These are phyloP conservation scores for Pyrrhoderma lamaoense DNA, from an alignment of 1,284 basidiomycete genomes.

Conservation along the genomic window DNA sequence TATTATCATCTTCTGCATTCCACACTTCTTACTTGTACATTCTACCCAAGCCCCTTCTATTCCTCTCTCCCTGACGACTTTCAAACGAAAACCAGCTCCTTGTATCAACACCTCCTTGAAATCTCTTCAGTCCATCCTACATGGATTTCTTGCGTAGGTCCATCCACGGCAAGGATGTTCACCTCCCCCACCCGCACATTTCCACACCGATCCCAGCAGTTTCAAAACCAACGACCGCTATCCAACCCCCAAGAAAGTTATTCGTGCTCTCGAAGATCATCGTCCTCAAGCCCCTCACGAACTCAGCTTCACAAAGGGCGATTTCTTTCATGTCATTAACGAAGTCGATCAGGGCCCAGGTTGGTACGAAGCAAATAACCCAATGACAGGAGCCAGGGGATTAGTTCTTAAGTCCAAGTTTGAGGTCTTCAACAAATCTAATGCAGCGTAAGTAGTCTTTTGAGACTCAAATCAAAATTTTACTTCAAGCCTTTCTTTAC, in stretches of 20 bases:
- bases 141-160: conserved; percentile 89
- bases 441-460: conserved; percentile 43
- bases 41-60: conserved; percentile 11
- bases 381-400: conserved; percentile 85
- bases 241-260: conserved; percentile 89
- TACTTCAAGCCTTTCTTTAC: neutral
- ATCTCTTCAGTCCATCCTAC: conserved; percentile 19
- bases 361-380: conserved; percentile 89
- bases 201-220: conserved; percentile 61
- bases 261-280: conserved; percentile 75
- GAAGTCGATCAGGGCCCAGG: conserved; percentile 52
- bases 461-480: neutral
- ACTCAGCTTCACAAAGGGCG: conserved; percentile 88
- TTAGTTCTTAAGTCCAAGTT: conserved; percentile 83
- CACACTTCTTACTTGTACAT: neutral
- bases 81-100: conserved; percentile 16
- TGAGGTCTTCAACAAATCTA: conserved; percentile 79
- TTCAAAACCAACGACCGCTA: conserved; percentile 60
- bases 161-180: conserved; percentile 42
- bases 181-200: conserved; percentile 51
- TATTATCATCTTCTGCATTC: conserved; percentile 2
- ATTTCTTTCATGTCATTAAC: conserved; percentile 94
- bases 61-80: conserved; percentile 16
- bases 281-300: conserved; percentile 75
- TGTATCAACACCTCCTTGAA: conserved; percentile 18